Percentiles rank a stretch among this genome's conserved stretches.
Evolutionary conservation across 2,329 filamentous ascomycete genomes (phyloP).

Genomic region (Blumeriella jaapii): DNA sequence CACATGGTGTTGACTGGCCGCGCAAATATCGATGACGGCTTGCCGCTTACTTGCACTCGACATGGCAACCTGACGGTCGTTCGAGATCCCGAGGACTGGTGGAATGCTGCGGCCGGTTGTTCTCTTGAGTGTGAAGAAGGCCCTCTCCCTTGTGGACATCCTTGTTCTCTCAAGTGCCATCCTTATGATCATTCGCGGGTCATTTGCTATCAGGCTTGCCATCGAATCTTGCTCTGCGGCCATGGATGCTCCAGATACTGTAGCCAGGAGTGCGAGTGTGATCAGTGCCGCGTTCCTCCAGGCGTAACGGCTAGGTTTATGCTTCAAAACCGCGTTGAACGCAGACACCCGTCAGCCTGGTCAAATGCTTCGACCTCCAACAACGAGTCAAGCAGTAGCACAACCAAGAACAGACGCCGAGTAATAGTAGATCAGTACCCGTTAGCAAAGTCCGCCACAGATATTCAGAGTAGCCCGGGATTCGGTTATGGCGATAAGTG

Average conservation of each 20-base stretch:
- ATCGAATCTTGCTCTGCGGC: slow-evolving; percentile 18
- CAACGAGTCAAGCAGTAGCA: no score
- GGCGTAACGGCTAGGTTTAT: not conserved
- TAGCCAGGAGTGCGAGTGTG: slow-evolving; percentile 19
- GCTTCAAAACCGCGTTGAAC: not conserved
- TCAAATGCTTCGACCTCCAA: no score
- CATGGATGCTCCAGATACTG: slow-evolving; percentile 23
- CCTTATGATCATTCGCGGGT: slow-evolving; percentile 20
- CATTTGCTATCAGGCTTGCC: slow-evolving; percentile 20
- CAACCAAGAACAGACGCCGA: no score
- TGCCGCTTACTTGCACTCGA: slow-evolving; percentile 53
- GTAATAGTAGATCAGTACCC: no score
- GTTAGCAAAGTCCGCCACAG: no score
- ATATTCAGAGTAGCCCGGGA: no score
- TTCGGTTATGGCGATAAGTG: no score
- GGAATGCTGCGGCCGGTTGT: slow-evolving; percentile 41
- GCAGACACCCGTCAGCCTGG: no score
- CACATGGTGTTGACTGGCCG: slow-evolving; percentile 32
- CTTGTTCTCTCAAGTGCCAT: slow-evolving; percentile 23
- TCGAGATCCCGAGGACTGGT: slow-evolving; percentile 41
- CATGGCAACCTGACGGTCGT: slow-evolving; percentile 45
- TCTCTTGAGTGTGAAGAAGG: slow-evolving; percentile 32
- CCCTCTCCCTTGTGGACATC: slow-evolving; percentile 24
- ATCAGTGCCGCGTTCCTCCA: slow-evolving; percentile 5
- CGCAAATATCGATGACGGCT: slow-evolving; percentile 26